Evolutionary conservation across 495 filamentous ascomycete species (phyloP), one percentile per base, ranked within the genome.

Genomic region (Hyaloscypha finlandica): DNA sequence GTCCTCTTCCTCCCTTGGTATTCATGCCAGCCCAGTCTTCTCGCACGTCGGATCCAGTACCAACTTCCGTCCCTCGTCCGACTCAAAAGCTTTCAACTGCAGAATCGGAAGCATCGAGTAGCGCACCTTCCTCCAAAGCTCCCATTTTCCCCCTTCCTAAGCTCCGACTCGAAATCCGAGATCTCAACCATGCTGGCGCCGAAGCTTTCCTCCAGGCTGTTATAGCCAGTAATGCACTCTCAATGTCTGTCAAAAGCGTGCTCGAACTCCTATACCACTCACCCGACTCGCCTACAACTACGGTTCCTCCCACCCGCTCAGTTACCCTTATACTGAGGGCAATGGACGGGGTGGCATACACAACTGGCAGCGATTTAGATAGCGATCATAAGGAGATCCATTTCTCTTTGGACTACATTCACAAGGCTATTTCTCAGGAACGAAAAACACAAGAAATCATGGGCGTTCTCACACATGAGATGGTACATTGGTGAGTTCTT

Each of bases 321-420:
- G 86, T 98, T n/a, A 97, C 93, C 0, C 75, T 98, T n/a, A 81
- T 96, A 68, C 83, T 97, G 16, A 87, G 90, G 5, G 79, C 88
- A 60, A 92, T 96, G 83, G 78, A 70, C 53, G 94, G 93, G 20
- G 89, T 98, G 8, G 95, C 95, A 39, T 95, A 97, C 77, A 99
- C 95, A 4, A 91, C 85, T 0, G 92, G 94, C 68, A 86, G 79
- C 16, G 91, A 93, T 45, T 83, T 97, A 8, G 94, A 97, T 77
- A 65, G 84, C 53, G 92, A 96, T 74, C 92, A 97, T 80, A 98
- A 99, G 74, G 93, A 97, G 73, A 97, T 99, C 65, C 92, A 97
- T 78, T 84, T 97, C 79, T 90, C 86, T 5, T 85, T 93, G 12
- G 78, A 84, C 61, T 97, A 97, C 78, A 88, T 98, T 71, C 68